A percentile compares a stretch with the other conserved stretches of the same genome.
Conservation (phyloP, 352 stramenopile genomes). For the Phytophthora lateralis region DNA sequence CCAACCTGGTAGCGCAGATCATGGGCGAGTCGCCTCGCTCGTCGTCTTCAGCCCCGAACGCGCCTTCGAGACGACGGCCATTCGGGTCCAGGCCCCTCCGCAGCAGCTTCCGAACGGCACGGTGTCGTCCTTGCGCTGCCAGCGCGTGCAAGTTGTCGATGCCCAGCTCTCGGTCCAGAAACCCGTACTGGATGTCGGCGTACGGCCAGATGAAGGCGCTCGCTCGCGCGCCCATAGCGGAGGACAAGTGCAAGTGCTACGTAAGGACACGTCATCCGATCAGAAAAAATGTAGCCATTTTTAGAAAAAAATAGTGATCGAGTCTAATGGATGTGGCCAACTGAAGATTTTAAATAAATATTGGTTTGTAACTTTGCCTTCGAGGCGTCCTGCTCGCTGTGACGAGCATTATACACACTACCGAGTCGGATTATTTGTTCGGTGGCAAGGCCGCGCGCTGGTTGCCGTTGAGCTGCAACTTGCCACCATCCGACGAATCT, state of each 20-base stretch:
- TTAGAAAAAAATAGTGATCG: neutral
- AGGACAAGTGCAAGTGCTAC: neutral
- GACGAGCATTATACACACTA: constrained; percentile 20
- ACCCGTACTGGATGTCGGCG: constrained; percentile 63
- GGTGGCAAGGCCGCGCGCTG: neutral
- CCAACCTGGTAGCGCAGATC: constrained; percentile 61
- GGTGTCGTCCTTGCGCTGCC: constrained; percentile 48
- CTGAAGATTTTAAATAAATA: no score
- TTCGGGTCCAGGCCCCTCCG: constrained; percentile 73
- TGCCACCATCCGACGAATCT: constrained; percentile 3
- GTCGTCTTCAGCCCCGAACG: constrained; percentile 47
- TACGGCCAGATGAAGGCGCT: constrained; percentile 65
- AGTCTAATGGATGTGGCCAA: no score
- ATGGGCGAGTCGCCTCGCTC: constrained; percentile 58
- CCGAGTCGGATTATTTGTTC: constrained; percentile 4
- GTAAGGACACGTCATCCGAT: constrained; percentile 1
- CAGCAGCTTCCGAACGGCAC: constrained; percentile 48
- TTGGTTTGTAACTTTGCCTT: neutral
- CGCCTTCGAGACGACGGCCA: constrained; percentile 32
- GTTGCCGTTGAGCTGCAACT: neutral
- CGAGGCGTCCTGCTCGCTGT: constrained; percentile 2
- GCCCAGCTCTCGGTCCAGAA: constrained; percentile 56
- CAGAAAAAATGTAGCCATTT: constrained; percentile 20
- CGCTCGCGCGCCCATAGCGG: constrained; percentile 50
- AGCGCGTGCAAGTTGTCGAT: constrained; percentile 57